Percentiles rank a stretch among this genome's conserved stretches.
These are phyloP conservation scores for Tephrocybe sp. DNA, from an alignment of 768 basidiomycete genomes.

Conservation along the genomic window DNA sequence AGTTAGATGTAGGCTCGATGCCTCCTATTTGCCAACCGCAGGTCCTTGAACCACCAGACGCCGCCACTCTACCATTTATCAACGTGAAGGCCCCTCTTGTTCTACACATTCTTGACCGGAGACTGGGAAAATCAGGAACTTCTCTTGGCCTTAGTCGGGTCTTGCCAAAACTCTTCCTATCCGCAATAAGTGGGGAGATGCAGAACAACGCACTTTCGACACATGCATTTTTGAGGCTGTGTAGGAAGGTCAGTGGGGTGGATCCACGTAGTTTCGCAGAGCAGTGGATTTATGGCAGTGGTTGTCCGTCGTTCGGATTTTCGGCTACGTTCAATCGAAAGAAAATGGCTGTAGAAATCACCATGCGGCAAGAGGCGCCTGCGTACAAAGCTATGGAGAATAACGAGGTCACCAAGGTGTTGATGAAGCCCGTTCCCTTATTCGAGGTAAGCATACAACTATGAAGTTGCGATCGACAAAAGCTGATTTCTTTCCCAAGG, in stretches of 20 bases:
- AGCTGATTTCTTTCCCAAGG: slow-evolving; percentile 46
- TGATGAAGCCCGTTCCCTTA: slow-evolving; percentile 79
- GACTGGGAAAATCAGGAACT: slow-evolving; percentile 92
- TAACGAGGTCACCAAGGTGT: slow-evolving; percentile 59
- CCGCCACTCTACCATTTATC: slow-evolving; percentile 78
- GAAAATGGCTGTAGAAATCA: slow-evolving; percentile 97
- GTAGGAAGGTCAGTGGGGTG: slow-evolving; percentile 89
- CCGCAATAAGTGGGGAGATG: slow-evolving; percentile 90
- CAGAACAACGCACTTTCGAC: slow-evolving; percentile 85
- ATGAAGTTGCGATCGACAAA: neutral
- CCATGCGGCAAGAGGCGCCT: slow-evolving; percentile 85
- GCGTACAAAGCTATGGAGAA: slow-evolving; percentile 72
- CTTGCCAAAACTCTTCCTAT: slow-evolving; percentile 90
- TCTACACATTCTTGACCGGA: slow-evolving; percentile 90
- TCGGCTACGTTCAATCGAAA: slow-evolving; percentile 93
- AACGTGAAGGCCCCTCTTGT: slow-evolving; percentile 96
- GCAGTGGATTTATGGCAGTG: slow-evolving; percentile 98
- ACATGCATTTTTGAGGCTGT: slow-evolving; percentile 84
- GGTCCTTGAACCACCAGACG: slow-evolving; percentile 79
- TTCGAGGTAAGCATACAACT: slow-evolving; percentile 66
- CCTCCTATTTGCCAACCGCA: slow-evolving; percentile 93
- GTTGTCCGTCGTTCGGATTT: slow-evolving; percentile 89
- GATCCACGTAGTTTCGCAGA: slow-evolving; percentile 92
- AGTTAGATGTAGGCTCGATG: slow-evolving; percentile 84
- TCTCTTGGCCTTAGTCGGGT: slow-evolving; percentile 93